These are phyloP conservation scores for Talaromyces sp. DNA, from an alignment of 2,329 filamentous ascomycete genomes.

Conservation along the genomic window DNA sequence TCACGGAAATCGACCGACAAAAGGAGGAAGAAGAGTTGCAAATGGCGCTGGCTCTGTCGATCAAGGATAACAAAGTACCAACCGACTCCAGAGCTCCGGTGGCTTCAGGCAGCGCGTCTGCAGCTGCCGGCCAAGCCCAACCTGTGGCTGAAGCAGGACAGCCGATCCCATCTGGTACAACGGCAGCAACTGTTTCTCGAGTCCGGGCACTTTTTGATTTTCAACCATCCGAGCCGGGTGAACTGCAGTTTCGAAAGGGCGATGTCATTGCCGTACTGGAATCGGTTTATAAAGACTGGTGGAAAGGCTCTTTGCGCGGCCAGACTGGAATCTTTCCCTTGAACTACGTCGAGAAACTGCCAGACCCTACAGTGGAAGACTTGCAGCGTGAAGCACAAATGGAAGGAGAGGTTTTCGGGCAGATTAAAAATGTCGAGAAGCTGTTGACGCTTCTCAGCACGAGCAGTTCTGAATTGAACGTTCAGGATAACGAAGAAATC, in stretches of 20 bases:
- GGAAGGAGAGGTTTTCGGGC: conserved; percentile 73
- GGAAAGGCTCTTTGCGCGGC: conserved; percentile 89
- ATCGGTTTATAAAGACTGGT: conserved; percentile 99
- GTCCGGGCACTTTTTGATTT: conserved; percentile 95
- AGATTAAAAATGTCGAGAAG: conserved; percentile 73
- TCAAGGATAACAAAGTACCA: conserved; percentile 67
- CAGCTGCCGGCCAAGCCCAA: conserved; percentile 28
- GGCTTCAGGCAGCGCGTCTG: conserved; percentile 25
- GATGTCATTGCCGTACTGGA: conserved; percentile 96
- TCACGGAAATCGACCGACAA: conserved; percentile 82
- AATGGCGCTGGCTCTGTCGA: conserved; percentile 86
- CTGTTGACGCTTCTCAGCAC: conserved; percentile 86
- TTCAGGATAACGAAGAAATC: conserved; percentile 95
- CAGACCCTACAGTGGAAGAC: conserved; percentile 91
- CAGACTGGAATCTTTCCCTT: conserved; percentile 97
- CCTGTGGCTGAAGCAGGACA: conserved; percentile 34
- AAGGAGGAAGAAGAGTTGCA: conserved; percentile 97
- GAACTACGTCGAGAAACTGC: conserved; percentile 97
- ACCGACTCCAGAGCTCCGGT: conserved; percentile 30
- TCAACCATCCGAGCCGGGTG: conserved; percentile 84
- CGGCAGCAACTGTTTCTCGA: conserved; percentile 89
- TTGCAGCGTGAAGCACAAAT: conserved; percentile 92
- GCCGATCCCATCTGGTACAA: conserved; percentile 72
- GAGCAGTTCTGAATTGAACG: conserved; percentile 69
- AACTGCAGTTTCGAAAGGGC: conserved; percentile 92